Conservation (phyloP, 2,329 filamentous ascomycete species). For the Lithohypha guttulata region DNA sequence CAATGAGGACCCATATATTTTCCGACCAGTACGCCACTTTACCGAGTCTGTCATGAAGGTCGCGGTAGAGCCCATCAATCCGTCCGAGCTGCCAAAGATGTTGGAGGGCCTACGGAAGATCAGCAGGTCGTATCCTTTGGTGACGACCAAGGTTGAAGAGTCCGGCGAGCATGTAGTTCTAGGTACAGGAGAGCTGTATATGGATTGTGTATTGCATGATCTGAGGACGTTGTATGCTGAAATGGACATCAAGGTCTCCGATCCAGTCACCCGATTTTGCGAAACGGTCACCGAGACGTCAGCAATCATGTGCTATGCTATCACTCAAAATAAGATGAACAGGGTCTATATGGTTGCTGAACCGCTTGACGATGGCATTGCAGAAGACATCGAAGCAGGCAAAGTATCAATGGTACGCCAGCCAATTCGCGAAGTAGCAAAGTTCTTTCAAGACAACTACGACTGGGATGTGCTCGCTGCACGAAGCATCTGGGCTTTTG, state of each 20-base stretch:
- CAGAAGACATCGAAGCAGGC: constrained; percentile 84
- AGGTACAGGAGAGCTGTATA: constrained; percentile 96
- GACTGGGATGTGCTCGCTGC: constrained; percentile 93
- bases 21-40: constrained; percentile 84
- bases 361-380: constrained; percentile 87
- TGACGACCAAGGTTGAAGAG: constrained; percentile 95
- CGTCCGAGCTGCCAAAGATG: constrained; percentile 97
- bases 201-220: constrained; percentile 97
- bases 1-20: constrained; percentile 88
- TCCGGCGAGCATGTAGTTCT: constrained; percentile 92
- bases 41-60: constrained; percentile 97
- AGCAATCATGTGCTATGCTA: constrained; percentile 93
- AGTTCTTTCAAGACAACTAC: constrained; percentile 95
- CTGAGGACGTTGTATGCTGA: constrained; percentile 87
- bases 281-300: constrained; percentile 97
- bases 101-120: constrained; percentile 90
- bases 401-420: constrained; percentile 76
- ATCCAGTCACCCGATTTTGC: constrained; percentile 93
- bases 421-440: constrained; percentile 82
- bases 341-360: constrained; percentile 98
- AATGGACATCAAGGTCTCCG: constrained; percentile 98
- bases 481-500: constrained; percentile 96
- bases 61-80: constrained; percentile 94
- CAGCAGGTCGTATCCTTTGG: constrained; percentile 93
- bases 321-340: constrained; percentile 99